Evolutionary conservation across 140 eudicot genomes (phyloP), one percentile per base, ranked within the genome.

Genomic region (Oenanthe javanica): DNA sequence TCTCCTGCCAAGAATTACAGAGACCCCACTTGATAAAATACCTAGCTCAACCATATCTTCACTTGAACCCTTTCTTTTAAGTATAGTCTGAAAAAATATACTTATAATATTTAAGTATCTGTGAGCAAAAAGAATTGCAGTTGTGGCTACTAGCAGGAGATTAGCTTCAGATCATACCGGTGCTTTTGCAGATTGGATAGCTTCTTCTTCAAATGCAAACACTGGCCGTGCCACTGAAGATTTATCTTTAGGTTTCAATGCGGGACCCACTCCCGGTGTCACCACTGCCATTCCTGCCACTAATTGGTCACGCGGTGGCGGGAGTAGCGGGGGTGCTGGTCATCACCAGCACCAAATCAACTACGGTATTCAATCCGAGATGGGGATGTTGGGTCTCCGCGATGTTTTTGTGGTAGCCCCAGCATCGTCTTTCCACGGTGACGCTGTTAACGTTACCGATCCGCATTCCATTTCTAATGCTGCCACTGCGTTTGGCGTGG

Each of bases 61-160:
- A 50, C 45, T 54, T 14, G 9, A 21, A 73, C 36, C n/a, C 51
- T 36, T 59, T 51, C 18, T 51, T 15, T 76, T 52, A 25, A 14
- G 9, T 8, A 50, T 31, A 16, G 52, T 27, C 54, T 71, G 76
- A 14, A 71, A 36, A 21, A 21, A 6, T 27, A 52, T 47, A 52
- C 27, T 14, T 38, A 52, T 4, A 42, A 42, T 42, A 42, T 42
- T 9, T 49, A 6, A 52, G 6, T 13, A 47, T 13, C 15, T 5
- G 61, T 52, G 61, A 59, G 13, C 43, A 46, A 64, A 10, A 64
- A 47, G 48, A 59, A 64, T 61, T 3, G 59, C 63, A 25, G 90
- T 75, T 90, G 97, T 92, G 97, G 97, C 97, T 88, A 86, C 96
- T 72, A 85, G 90, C 51, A 85, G 97, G 90, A 86, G 87, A 77